Evolutionary conservation across 345 rosid genomes (phyloP).

Genomic region (Rhodamnia argentea): DNA sequence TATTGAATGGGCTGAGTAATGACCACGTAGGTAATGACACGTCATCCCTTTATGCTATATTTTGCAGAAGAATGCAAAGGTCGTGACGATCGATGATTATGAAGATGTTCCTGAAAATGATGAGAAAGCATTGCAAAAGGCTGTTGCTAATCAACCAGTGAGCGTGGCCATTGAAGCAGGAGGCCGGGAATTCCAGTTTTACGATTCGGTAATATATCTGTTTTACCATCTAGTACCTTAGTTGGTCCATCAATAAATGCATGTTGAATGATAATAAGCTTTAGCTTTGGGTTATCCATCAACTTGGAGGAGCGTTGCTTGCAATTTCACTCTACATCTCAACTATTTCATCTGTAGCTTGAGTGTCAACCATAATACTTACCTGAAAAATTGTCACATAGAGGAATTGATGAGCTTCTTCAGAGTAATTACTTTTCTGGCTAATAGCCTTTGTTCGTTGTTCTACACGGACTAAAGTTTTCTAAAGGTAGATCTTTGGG

Average conservation of each 20-base stretch:
- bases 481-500: neutral
- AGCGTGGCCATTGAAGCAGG: conserved; percentile 83
- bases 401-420: neutral
- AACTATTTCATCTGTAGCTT: neutral
- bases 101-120: conserved; percentile 65
- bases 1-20: neutral
- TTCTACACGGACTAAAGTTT: neutral
- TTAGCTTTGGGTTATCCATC: neutral
- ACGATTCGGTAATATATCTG: conserved; percentile 36
- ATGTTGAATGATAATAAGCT: neutral
- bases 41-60: neutral
- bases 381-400: neutral
- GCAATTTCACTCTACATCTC: neutral
- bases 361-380: neutral
- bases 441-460: neutral
- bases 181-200: conserved; percentile 75
- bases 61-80: conserved; percentile 73
- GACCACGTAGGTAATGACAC: neutral
- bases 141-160: conserved; percentile 72
- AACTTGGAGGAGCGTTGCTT: neutral
- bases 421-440: neutral
- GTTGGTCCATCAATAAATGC: neutral
- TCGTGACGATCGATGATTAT: conserved; percentile 56
- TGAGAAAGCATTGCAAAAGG: conserved; percentile 63
- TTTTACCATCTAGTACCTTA: neutral